These are phyloP conservation scores for Fusarium beomiforme DNA, from an alignment of 2,329 filamentous ascomycete genomes.

Conservation along the genomic window DNA sequence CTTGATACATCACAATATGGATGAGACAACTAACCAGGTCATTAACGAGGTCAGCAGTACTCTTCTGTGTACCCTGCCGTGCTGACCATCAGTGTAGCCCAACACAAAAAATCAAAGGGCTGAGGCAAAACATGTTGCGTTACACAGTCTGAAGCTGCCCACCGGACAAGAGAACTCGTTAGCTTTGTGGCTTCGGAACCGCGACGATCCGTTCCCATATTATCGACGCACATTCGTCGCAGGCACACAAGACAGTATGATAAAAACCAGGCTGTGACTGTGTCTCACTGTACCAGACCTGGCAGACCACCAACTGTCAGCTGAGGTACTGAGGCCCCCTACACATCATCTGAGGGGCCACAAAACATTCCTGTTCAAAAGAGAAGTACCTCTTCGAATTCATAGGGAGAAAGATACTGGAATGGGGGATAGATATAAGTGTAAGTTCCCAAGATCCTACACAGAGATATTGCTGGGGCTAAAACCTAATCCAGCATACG, in stretches of 20 bases:
- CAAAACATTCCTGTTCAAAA: too few relatives aligned
- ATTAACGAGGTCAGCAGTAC: neutral
- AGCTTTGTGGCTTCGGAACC: neutral
- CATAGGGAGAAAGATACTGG: too few relatives aligned
- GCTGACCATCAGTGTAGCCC: neutral
- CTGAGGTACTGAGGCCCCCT: neutral
- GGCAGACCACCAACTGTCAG: neutral
- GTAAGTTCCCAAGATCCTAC: too few relatives aligned
- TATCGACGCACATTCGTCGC: accelerated
- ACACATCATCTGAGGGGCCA: too few relatives aligned
- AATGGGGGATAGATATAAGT: too few relatives aligned
- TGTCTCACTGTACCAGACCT: too few relatives aligned
- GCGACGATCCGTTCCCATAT: neutral
- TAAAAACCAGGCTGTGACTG: neutral
- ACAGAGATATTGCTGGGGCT: too few relatives aligned
- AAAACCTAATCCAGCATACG: too few relatives aligned
- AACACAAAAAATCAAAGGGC: neutral
- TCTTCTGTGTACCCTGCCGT: neutral
- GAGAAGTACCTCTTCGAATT: too few relatives aligned
- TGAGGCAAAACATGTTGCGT: neutral
- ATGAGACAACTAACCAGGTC: neutral
- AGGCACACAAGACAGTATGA: neutral
- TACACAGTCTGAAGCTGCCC: neutral
- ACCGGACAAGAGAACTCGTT: neutral
- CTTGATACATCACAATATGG: neutral